A percentile compares a stretch with the other conserved stretches of the same genome.
Evolutionary conservation across 2,329 filamentous ascomycete species (phyloP).

Genomic region (Cladophialophora psammophila): DNA sequence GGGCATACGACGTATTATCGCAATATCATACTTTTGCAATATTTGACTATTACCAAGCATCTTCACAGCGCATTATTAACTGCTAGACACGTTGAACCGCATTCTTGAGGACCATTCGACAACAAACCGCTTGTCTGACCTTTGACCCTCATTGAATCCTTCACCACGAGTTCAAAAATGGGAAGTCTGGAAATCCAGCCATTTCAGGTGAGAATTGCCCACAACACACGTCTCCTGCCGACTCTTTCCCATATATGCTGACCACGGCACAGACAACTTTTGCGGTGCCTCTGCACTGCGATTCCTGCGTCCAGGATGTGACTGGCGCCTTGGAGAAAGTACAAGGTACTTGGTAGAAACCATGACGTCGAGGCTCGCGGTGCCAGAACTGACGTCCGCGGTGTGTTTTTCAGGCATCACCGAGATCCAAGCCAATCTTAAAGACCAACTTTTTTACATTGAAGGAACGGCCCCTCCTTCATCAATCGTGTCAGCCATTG

Average conservation of each 20-base stretch:
- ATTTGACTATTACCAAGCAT: slow-evolving; percentile 1
- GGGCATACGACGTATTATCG: background rate
- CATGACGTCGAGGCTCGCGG: slow-evolving; percentile 5
- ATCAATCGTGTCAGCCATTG: slow-evolving; percentile 85
- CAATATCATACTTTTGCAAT: background rate
- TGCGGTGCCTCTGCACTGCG: slow-evolving; percentile 91
- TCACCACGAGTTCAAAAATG: slow-evolving; percentile 29
- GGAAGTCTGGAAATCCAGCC: slow-evolving; percentile 49
- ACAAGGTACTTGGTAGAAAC: slow-evolving; percentile 57
- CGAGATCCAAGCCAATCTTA: slow-evolving; percentile 81
- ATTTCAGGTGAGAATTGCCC: slow-evolving; percentile 51
- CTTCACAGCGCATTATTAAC: background rate
- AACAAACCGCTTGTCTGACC: background rate
- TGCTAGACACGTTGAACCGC: background rate
- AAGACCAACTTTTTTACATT: slow-evolving; percentile 82
- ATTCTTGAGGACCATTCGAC: background rate
- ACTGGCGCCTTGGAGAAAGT: slow-evolving; percentile 79
- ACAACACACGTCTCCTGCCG: background rate
- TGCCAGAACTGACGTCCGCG: slow-evolving; percentile 19
- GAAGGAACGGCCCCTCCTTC: slow-evolving; percentile 91
- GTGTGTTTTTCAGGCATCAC: slow-evolving; percentile 68
- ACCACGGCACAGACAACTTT: slow-evolving; percentile 76
- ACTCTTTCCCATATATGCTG: background rate
- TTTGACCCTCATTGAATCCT: background rate
- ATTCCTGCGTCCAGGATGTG: slow-evolving; percentile 85